phyloP scores from a whole-genome alignment of 225 moss, liverwort and hornwort species.

The Takakia lepidozioides region DNA sequence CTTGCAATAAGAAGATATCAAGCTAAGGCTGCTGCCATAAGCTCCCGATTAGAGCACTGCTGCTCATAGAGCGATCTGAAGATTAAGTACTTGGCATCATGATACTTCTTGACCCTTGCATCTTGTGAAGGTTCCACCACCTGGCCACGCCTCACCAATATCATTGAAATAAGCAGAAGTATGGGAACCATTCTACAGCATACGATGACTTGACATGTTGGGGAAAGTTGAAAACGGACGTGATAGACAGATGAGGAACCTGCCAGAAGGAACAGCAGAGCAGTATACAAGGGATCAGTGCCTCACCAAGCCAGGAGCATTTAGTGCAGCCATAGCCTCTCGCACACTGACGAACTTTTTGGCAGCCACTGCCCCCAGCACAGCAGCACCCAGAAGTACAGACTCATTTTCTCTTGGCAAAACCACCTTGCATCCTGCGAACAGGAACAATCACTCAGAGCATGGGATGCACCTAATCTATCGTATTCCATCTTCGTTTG shows the following conservation, averaged over 20 bases:
- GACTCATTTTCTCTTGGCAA: constrained; percentile 94
- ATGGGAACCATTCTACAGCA: no score
- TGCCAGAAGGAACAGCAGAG: no score
- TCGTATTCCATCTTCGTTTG: no score
- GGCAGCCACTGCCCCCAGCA: constrained; percentile 90
- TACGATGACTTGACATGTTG: no score
- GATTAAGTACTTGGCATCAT: constrained; percentile 87
- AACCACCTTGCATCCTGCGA: constrained; percentile 72
- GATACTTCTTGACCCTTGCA: constrained; percentile 68
- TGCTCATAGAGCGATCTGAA: constrained; percentile 76
- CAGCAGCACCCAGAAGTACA: constrained; percentile 79
- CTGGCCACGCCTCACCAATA: constrained; percentile 77
- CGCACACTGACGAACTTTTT: constrained; percentile 64
- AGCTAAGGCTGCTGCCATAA: constrained; percentile 49
- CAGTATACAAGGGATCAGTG: no score
- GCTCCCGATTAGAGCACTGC: constrained; percentile 50
- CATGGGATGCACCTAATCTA: no score
- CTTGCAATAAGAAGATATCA: no score
- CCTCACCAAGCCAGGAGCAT: constrained; percentile 83
- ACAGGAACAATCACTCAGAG: no score
- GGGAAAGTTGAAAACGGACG: no score
- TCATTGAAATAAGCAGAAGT: no score
- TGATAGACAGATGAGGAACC: no score
- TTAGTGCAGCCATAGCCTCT: constrained; percentile 82
- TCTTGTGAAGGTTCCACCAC: constrained; percentile 75